A percentile compares a stretch with the other conserved stretches of the same genome.
phyloP scores from a whole-genome alignment of 2,329 filamentous ascomycete genomes.

The Hymenoscyphus fructigenus region DNA sequence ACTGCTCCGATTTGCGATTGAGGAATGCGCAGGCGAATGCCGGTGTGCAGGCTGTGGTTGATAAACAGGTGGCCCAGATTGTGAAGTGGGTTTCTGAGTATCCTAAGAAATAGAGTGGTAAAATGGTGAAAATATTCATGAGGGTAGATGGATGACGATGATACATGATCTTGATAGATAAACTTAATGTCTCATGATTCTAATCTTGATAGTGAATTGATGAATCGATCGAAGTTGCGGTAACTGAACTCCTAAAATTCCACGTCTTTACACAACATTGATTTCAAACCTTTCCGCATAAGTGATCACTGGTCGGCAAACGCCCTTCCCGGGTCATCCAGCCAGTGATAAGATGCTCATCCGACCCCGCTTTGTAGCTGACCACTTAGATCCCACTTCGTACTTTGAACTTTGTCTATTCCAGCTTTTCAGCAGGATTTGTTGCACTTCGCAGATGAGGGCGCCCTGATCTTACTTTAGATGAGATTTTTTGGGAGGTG shows the following conservation, averaged over 20 bases:
- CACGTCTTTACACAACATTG: neutral
- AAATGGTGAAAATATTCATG: neutral
- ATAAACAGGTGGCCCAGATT: conserved; percentile 50
- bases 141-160: neutral
- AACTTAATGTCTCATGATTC: neutral
- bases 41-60: conserved; percentile 48
- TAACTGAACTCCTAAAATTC: too few species aligned
- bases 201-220: neutral
- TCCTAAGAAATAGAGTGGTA: conserved; percentile 13
- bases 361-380: neutral
- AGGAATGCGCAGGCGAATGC: conserved; percentile 47
- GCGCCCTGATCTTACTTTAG: neutral
- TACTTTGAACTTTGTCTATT: neutral
- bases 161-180: neutral
- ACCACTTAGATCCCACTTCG: neutral
- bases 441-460: conserved; percentile 1
- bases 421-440: neutral
- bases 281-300: too few species aligned
- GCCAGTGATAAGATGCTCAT: neutral
- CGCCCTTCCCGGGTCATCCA: neutral
- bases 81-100: conserved; percentile 54
- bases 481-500: neutral
- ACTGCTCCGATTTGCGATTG: conserved; percentile 54
- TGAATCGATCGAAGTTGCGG: too few species aligned
- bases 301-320: too few species aligned